phyloP scores from a whole-genome alignment of 768 basidiomycete species.

The Suillus alpinus region DNA sequence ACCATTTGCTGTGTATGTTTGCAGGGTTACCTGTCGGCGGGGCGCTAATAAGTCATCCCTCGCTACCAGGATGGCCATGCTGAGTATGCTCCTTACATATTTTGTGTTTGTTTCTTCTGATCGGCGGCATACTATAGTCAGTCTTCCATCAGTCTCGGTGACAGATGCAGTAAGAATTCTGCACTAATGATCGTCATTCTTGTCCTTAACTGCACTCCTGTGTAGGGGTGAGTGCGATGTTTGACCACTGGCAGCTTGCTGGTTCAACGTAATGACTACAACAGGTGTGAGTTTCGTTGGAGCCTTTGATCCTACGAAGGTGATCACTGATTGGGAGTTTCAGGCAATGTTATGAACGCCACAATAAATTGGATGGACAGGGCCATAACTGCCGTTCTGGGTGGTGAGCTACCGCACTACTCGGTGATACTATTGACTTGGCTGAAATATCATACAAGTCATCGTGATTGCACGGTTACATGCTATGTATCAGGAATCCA shows the following conservation, averaged over 20 bases:
- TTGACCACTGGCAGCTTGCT: background rate
- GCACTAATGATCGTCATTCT: background rate
- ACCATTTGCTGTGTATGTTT: background rate
- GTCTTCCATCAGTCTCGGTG: background rate
- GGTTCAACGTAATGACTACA: background rate
- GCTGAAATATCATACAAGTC: background rate
- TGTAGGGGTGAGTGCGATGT: background rate
- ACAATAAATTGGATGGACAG: background rate
- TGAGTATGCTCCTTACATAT: background rate
- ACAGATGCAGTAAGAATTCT: background rate
- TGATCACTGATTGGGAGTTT: background rate
- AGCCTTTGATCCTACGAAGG: background rate
- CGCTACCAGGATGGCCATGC: background rate
- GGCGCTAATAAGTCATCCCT: background rate
- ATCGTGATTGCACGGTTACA: background rate
- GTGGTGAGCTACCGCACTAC: background rate
- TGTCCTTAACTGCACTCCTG: background rate
- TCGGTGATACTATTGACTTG: background rate
- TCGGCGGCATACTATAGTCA: background rate
- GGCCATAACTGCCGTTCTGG: background rate
- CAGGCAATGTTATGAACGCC: background rate
- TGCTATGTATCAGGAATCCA: background rate
- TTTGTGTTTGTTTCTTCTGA: background rate
- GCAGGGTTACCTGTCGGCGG: background rate
- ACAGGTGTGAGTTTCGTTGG: background rate